Evolutionary conservation across 768 basidiomycete species (phyloP), one percentile per base, ranked within the genome.

Genomic region (Rubroboletus satanas): DNA sequence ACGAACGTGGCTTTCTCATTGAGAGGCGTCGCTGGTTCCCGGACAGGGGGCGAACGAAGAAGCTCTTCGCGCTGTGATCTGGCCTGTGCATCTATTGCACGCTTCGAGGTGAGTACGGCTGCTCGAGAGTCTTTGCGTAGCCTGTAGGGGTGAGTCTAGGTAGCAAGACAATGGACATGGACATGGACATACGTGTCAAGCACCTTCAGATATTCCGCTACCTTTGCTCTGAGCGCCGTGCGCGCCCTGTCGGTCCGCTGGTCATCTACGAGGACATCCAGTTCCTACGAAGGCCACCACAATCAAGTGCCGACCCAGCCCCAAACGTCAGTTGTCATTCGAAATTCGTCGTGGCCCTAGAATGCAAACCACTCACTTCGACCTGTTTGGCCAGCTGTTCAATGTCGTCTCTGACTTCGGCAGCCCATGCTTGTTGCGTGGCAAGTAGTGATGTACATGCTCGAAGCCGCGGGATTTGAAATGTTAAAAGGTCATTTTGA

Each of bases 321-420:
- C 38, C 9, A 41, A 37, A 23, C 10, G n/a, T 63, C 31, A 37
- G 26, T 36, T 15, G 2, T 43, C n/a, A 45, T 33, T 51, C 44
- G 51, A 39, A 9, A 45, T 28, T 29, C 12, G 54, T 63, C 57
- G 5, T 45, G 8, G 17, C 7, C 18, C 31, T 8, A 26, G 56
- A 52, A 47, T 28, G 4, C 11, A 39, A 55, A 55, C 57, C 88
- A 85, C 67, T 56, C 28, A 68, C 67, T 75, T 95, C 88, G n/a
- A 95, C 73, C 51, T 86, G 82, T 37, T 77, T 75, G 7, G 77
- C 74, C 21, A 88, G 77, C 0, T 72, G 64, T 36, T 85, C 84
- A 17, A 93, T 71, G 64, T 94, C 93, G 50, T 87, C 87, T 31
- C 90, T 76, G 54, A 94, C 69, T 65, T 93, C 91, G 5, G 82